Conservation (phyloP, 768 basidiomycete species). For the Tricholoma matsutake region DNA sequence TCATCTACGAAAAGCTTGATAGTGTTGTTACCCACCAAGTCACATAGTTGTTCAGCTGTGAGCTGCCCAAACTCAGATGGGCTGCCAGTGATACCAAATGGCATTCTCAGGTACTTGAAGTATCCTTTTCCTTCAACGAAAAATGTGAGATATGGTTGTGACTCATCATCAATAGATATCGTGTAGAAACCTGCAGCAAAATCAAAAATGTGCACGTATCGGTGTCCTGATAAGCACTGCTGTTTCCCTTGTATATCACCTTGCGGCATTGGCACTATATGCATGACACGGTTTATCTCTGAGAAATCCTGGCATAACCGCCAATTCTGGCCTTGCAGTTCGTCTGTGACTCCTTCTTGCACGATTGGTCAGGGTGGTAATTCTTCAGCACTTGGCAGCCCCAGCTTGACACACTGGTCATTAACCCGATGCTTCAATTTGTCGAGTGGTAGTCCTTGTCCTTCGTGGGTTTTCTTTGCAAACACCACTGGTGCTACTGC, state of each 20-base stretch:
- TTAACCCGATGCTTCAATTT: too few relatives aligned
- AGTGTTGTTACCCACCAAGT: constrained; percentile 29
- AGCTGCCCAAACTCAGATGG: not conserved
- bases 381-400: constrained; percentile 16
- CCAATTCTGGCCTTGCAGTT: too few relatives aligned
- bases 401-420: constrained; percentile 23
- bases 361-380: constrained; percentile 15
- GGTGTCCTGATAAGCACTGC: too few relatives aligned
- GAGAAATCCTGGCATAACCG: constrained; percentile 34
- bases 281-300: constrained; percentile 26
- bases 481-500: too few relatives aligned
- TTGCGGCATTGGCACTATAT: constrained; percentile 23
- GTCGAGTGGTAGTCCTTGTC: too few relatives aligned
- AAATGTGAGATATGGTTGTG: constrained; percentile 22
- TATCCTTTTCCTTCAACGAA: not conserved
- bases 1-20: constrained; percentile 42
- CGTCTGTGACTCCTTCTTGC: not conserved
- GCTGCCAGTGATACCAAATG: not conserved
- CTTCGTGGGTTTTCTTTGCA: too few relatives aligned
- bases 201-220: too few relatives aligned
- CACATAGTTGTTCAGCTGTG: constrained; percentile 30
- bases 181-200: too few relatives aligned
- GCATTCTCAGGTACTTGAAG: not conserved
- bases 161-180: constrained; percentile 26
- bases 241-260: too few relatives aligned